A percentile compares a stretch with the other conserved stretches of the same genome.
These are phyloP conservation scores for Candida maris DNA, from an alignment of 805 yeast genomes.

Conservation along the genomic window DNA sequence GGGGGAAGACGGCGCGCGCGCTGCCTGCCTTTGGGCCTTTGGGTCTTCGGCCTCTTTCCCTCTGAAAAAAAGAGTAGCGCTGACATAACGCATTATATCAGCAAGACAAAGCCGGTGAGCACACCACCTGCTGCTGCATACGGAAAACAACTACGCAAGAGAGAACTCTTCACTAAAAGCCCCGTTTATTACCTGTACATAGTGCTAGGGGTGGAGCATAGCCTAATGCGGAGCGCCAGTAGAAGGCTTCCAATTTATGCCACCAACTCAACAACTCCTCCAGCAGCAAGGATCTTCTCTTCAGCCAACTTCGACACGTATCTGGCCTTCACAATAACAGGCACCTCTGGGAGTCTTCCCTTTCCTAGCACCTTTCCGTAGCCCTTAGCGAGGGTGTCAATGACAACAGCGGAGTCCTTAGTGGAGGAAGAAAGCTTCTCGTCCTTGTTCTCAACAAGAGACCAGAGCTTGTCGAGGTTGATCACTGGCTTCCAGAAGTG, in stretches of 20 bases:
- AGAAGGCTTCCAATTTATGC: constrained; percentile 55
- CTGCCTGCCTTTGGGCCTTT: too few species aligned
- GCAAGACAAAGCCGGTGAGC: too few species aligned
- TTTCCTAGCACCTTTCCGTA: constrained; percentile 99
- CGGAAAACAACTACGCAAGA: too few species aligned
- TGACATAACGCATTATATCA: too few species aligned
- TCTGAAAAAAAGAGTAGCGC: too few species aligned
- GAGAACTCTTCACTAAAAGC: too few species aligned
- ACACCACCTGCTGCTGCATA: too few species aligned
- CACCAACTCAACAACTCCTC: constrained; percentile 99
- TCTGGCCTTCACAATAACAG: constrained; percentile 99
- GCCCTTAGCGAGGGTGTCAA: constrained; percentile 98
- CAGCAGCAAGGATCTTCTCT: constrained; percentile 99
- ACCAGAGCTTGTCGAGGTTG: constrained; percentile 98
- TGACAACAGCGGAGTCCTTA: constrained; percentile 93
- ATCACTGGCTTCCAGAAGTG: constrained; percentile 98
- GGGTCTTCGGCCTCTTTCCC: too few species aligned
- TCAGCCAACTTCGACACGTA: constrained; percentile 98
- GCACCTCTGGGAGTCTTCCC: constrained; percentile 97
- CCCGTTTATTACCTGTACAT: constrained; percentile 1
- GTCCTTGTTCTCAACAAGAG: constrained; percentile 93
- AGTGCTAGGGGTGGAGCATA: too few species aligned
- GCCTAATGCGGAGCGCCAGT: too few species aligned
- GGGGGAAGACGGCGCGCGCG: too few species aligned
- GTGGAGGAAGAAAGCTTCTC: constrained; percentile 83